Evolutionary conservation across 148 eudicot genomes (phyloP).

Genomic region (Spergularia marina): DNA sequence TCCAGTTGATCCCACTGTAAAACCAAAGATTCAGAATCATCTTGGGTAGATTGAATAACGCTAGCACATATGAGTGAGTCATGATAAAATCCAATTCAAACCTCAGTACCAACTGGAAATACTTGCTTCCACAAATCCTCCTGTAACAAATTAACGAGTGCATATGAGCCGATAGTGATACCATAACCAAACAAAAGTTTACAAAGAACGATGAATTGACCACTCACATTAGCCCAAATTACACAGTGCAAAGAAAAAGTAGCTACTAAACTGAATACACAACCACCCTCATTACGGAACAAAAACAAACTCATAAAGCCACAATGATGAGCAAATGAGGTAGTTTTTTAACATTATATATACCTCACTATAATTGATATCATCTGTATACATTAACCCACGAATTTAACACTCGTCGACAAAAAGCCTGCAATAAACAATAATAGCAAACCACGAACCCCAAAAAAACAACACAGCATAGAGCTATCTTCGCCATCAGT

Average conservation of each 20-base stretch:
- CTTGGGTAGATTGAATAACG: neutral
- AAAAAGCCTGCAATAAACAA: neutral
- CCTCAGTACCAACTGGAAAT: constrained; percentile 99
- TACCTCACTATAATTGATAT: neutral
- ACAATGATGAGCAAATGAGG: neutral
- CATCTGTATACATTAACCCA: neutral
- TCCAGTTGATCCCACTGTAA: constrained; percentile 94
- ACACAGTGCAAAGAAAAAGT: neutral
- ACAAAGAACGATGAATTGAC: neutral
- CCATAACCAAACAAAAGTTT: neutral
- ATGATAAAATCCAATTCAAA: constrained; percentile 23
- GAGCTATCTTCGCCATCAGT: too few species aligned
- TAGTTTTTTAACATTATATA: too few species aligned
- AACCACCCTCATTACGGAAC: neutral
- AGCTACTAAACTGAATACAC: neutral
- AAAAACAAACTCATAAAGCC: neutral
- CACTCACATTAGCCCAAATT: neutral
- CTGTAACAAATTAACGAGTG: constrained; percentile 36
- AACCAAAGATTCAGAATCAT: neutral
- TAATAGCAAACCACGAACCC: neutral
- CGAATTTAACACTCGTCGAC: neutral
- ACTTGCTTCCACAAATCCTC: constrained; percentile 95
- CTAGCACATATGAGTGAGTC: neutral
- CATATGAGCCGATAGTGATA: neutral
- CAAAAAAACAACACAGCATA: neutral